Percentiles rank a stretch among this genome's conserved stretches.
Conservation (phyloP, 805 yeast species). For the Candida alai region DNA sequence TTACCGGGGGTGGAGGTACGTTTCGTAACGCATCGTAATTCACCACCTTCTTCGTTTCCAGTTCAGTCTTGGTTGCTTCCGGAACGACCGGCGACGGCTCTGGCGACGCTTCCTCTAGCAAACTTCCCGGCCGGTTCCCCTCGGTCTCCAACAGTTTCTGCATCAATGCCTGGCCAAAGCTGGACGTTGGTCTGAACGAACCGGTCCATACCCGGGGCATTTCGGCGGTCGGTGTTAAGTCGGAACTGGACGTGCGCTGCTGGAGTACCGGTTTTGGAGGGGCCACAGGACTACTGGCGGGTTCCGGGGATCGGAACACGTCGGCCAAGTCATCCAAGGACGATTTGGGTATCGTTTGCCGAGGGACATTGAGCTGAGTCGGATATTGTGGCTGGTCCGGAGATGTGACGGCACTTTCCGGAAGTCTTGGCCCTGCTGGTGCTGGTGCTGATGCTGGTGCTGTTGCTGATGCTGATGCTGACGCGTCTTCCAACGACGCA, state of each 20-base stretch:
- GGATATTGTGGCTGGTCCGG: constrained; percentile 1
- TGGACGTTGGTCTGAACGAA: constrained; percentile 75
- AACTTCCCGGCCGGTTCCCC: constrained; percentile 20
- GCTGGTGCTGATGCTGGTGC: constrained; percentile 9
- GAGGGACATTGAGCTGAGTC: constrained; percentile 1
- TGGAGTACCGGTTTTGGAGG: constrained; percentile 17
- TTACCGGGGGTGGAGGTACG: constrained; percentile 41
- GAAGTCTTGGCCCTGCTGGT: constrained; percentile 2
- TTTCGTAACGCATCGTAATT: constrained; percentile 52
- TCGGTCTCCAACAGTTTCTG: constrained; percentile 17
- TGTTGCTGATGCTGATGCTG: constrained; percentile 1
- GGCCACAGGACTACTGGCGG: constrained; percentile 15
- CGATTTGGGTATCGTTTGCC: constrained; percentile 36
- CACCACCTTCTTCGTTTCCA: constrained; percentile 25
- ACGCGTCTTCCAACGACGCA: constrained; percentile 23
- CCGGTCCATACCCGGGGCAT: constrained; percentile 34
- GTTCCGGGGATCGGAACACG: constrained; percentile 34
- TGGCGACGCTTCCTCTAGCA: constrained; percentile 21
- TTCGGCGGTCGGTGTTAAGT: constrained; percentile 22
- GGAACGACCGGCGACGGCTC: constrained; percentile 17
- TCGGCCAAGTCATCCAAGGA: constrained; percentile 66
- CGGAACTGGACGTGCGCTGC: constrained; percentile 30
- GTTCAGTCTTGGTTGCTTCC: constrained; percentile 14
- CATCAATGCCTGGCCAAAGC: constrained; percentile 75
- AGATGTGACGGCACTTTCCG: constrained; percentile 7